Evolutionary conservation across 495 filamentous ascomycete species (phyloP), one percentile per base, ranked within the genome.

Genomic region (Penicillium diatomitis): DNA sequence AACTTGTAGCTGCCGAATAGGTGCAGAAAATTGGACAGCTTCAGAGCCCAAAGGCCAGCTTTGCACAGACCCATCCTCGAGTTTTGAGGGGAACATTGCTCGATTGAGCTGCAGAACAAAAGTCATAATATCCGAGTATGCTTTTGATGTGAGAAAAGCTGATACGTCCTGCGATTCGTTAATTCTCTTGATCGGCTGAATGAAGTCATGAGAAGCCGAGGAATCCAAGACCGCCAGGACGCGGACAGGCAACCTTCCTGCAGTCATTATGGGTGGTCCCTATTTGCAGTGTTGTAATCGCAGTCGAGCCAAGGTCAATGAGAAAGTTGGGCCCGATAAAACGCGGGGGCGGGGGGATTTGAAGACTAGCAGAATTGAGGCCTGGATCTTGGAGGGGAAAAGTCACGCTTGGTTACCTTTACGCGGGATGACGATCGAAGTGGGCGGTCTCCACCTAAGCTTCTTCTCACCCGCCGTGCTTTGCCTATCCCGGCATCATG

Each of bases 21-120:
- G 76, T 20, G 78, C 68, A 27, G 82, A 82, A 57, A 74, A 77
- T 40, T 66, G 52, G 11, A 79, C 62, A 44, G 61, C 67, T 29
- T 67, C 71, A 58, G 64, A 70, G 45, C 66, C 66, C 42, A 81
- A 51, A 41, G 75, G 67, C 76, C 81, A 90, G 12, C 73, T 66
- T 48, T 76, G 73, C 31, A 71, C 53, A 46, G 61, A 65, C 5
- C 61, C 56, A 41, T 70, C 63, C 5, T 56, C 37, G 0, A 56
- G 47, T 49, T 63, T 68, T n/a, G 79, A 71, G 3, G 92, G 90
- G 59, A 90, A 88, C 73, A 97, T 82, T 11, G 88, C 79, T 37
- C 82, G 79, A 62, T 95, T 97, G 30, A 99, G 77, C 66, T 97
- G 92, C 40, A 94, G 65, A 5, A 97, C 64, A 60, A 96, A 99